Conservation (phyloP, 257 asterid species). For the Nemophila menziesii region DNA sequence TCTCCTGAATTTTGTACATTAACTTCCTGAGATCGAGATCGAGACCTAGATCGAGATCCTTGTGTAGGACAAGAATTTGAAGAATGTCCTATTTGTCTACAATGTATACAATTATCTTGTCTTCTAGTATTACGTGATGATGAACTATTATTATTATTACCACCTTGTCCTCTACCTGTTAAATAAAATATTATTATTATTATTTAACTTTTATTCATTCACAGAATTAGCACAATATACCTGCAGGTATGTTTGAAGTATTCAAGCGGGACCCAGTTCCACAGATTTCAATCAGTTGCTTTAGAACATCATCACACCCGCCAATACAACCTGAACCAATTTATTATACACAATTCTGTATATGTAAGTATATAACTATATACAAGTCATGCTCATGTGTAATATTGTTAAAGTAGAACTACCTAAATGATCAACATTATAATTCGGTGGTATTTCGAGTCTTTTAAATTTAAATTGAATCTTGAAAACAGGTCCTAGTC, state of each 20-base stretch:
- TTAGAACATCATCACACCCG: slow-evolving; percentile 75
- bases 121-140: slow-evolving; percentile 41
- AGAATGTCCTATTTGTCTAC: slow-evolving; percentile 55
- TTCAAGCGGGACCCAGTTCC: slow-evolving; percentile 93
- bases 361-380: too few species aligned
- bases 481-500: slow-evolving; percentile 87
- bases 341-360: too few species aligned
- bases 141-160: too few species aligned
- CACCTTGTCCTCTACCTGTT: slow-evolving; percentile 71
- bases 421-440: slow-evolving; percentile 75
- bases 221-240: slow-evolving; percentile 24
- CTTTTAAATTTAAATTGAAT: slow-evolving; percentile 89
- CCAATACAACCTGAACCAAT: slow-evolving; percentile 92
- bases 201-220: neutral
- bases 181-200: slow-evolving; percentile 1
- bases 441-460: slow-evolving; percentile 86
- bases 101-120: slow-evolving; percentile 33
- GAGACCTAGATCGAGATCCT: slow-evolving; percentile 36
- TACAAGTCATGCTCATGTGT: too few species aligned
- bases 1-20: slow-evolving; percentile 57
- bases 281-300: slow-evolving; percentile 75
- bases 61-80: slow-evolving; percentile 38
- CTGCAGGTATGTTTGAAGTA: slow-evolving; percentile 40
- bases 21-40: slow-evolving; percentile 31
- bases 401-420: neutral